These are phyloP conservation scores for Porphyrellus cyaneotinctus DNA, from an alignment of 768 basidiomycete species.

Conservation along the genomic window DNA sequence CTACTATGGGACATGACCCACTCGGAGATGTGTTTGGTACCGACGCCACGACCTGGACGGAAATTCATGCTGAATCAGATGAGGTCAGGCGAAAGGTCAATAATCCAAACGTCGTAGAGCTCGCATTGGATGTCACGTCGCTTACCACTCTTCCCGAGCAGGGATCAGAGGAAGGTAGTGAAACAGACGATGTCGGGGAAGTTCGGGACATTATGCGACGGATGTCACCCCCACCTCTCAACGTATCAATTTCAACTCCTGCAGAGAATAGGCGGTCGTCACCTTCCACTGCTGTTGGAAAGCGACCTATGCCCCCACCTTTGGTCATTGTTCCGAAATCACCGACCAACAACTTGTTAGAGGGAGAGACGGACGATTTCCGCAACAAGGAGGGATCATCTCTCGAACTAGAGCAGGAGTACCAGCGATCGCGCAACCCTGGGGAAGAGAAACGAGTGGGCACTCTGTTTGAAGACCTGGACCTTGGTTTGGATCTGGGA, in stretches of 20 bases:
- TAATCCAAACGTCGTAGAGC: constrained; percentile 46
- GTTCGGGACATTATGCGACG: constrained; percentile 36
- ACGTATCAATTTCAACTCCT: constrained; percentile 41
- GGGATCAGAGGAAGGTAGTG: constrained; percentile 27
- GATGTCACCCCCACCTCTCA: constrained; percentile 36
- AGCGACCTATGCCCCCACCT: constrained; percentile 55
- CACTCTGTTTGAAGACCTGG: constrained; percentile 43
- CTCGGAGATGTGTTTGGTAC: constrained; percentile 60
- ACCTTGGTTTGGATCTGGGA: constrained; percentile 40
- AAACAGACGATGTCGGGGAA: constrained; percentile 31
- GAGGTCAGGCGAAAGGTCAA: constrained; percentile 21
- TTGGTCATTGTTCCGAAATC: constrained; percentile 46
- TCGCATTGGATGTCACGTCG: constrained; percentile 47
- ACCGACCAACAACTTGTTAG: constrained; percentile 25
- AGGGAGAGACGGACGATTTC: constrained; percentile 20
- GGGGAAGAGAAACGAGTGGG: constrained; percentile 45
- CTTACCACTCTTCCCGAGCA: constrained; percentile 28
- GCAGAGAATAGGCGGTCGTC: constrained; percentile 36
- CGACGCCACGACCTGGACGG: constrained; percentile 62
- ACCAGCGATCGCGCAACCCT: constrained; percentile 29
- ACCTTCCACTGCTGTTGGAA: constrained; percentile 26
- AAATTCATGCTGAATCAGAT: constrained; percentile 41
- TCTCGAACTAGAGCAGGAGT: constrained; percentile 29
- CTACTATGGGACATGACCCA: constrained; percentile 42
- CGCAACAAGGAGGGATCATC: constrained; percentile 17